These are phyloP conservation scores for Mrakia gelida DNA, from an alignment of 768 basidiomycete species.

Conservation along the genomic window DNA sequence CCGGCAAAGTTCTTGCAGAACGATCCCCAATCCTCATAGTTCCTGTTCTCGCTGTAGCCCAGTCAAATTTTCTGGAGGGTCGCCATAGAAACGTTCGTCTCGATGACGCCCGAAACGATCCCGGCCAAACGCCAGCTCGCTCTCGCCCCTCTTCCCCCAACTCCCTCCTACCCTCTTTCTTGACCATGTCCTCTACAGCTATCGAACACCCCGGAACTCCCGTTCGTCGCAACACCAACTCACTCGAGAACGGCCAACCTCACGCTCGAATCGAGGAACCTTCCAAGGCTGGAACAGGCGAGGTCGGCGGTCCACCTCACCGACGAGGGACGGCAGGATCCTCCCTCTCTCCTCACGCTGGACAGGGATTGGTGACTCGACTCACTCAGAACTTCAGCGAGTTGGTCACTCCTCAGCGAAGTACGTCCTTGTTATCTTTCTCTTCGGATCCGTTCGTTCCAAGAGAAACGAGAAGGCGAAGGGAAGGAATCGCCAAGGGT, in stretches of 20 bases:
- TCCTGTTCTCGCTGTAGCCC: too few relatives aligned
- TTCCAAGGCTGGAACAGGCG: neutral
- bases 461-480: neutral
- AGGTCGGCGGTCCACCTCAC: too few relatives aligned
- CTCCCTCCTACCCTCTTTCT: neutral
- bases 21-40: too few relatives aligned
- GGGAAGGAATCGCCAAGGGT: neutral
- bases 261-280: neutral
- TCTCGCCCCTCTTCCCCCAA: neutral
- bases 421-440: neutral
- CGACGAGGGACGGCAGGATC: neutral
- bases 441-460: neutral
- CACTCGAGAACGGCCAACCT: neutral
- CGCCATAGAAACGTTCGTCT: neutral
- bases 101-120: neutral
- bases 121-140: neutral
- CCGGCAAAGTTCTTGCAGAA: too few relatives aligned
- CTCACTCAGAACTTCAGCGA: neutral
- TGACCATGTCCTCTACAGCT: neutral
- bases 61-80: neutral
- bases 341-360: neutral
- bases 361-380: neutral
- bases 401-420: slow-evolving; percentile 1
- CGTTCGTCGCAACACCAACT: slow-evolving; percentile 9
- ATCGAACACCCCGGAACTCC: neutral